A percentile compares a stretch with the other conserved stretches of the same genome.
phyloP scores from a whole-genome alignment of 108 stramenopile species.

The Skeletonema tropicum region DNA sequence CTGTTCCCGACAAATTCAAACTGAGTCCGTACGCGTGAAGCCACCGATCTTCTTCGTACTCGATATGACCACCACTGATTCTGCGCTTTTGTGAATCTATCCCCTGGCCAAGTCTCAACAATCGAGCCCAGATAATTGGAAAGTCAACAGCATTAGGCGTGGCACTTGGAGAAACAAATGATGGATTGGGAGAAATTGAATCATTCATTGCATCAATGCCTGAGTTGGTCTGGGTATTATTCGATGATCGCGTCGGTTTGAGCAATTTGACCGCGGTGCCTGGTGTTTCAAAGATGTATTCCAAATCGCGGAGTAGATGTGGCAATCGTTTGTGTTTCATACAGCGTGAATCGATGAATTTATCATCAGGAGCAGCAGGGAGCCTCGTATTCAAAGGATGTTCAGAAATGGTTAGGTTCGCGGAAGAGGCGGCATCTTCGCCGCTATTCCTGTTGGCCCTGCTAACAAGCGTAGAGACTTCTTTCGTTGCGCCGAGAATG shows the following conservation, averaged over 20 bases:
- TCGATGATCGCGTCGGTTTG: slow-evolving; percentile 39
- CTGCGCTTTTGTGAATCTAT: slow-evolving; percentile 89
- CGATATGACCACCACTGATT: slow-evolving; percentile 87
- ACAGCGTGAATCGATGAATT: slow-evolving; percentile 85
- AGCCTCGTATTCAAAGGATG: slow-evolving; percentile 74
- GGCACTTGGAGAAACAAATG: slow-evolving; percentile 16
- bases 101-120: slow-evolving; percentile 82
- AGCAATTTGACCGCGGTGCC: slow-evolving; percentile 80
- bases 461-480: slow-evolving; percentile 44
- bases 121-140: slow-evolving; percentile 71
- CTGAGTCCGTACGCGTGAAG: slow-evolving; percentile 83
- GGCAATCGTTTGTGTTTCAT: slow-evolving; percentile 87
- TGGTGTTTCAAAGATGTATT: slow-evolving; percentile 90
- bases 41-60: slow-evolving; percentile 88
- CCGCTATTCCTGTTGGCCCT: slow-evolving; percentile 64
- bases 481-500: slow-evolving; percentile 81
- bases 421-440: slow-evolving; percentile 41
- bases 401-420: slow-evolving; percentile 74
- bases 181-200: slow-evolving; percentile 26
- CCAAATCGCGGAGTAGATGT: slow-evolving; percentile 86
- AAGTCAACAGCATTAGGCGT: slow-evolving; percentile 61
- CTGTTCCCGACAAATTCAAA: slow-evolving; percentile 81
- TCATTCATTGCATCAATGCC: slow-evolving; percentile 24
- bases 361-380: slow-evolving; percentile 86
- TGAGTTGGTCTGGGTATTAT: slow-evolving; percentile 1